These are phyloP conservation scores for Colletotrichum sojae DNA, from an alignment of 2,329 filamentous ascomycete genomes.

Conservation along the genomic window DNA sequence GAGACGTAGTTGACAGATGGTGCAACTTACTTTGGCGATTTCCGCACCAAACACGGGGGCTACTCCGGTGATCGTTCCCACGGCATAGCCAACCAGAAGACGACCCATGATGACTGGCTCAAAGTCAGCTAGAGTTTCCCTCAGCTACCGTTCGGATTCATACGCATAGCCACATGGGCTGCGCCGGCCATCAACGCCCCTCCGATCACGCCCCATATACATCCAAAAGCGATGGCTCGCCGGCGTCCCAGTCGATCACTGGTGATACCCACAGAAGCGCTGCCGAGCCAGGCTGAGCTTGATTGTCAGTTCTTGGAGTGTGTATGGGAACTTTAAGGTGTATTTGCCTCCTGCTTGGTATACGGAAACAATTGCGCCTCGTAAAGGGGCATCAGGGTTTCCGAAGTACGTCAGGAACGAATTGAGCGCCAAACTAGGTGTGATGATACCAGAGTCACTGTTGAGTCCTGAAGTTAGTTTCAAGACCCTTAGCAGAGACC, in stretches of 20 bases:
- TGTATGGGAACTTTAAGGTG: no score
- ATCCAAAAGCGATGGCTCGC: slow-evolving; percentile 57
- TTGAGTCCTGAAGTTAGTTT: slow-evolving; percentile 7
- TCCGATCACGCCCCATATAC: slow-evolving; percentile 55
- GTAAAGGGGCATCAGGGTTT: slow-evolving; percentile 51
- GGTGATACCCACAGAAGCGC: slow-evolving; percentile 56
- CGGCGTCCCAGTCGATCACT: slow-evolving; percentile 55
- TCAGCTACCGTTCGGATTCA: slow-evolving; percentile 31
- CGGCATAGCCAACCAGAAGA: slow-evolving; percentile 55
- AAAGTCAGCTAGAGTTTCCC: neutral
- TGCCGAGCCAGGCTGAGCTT: slow-evolving; percentile 54
- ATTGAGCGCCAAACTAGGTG: slow-evolving; percentile 54
- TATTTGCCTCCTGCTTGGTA: slow-evolving; percentile 55
- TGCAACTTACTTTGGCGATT: slow-evolving; percentile 53
- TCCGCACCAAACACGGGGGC: slow-evolving; percentile 58
- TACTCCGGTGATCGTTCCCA: slow-evolving; percentile 58
- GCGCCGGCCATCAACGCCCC: slow-evolving; percentile 58
- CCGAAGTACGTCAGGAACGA: slow-evolving; percentile 54
- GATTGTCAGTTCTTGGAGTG: neutral
- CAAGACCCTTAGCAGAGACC: neutral
- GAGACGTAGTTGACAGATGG: neutral
- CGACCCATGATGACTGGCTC: slow-evolving; percentile 54
- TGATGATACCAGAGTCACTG: slow-evolving; percentile 59
- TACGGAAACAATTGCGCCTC: slow-evolving; percentile 57
- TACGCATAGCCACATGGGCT: slow-evolving; percentile 57